These are phyloP conservation scores for Penicillium turbatum DNA, from an alignment of 495 filamentous ascomycete genomes.

Conservation along the genomic window DNA sequence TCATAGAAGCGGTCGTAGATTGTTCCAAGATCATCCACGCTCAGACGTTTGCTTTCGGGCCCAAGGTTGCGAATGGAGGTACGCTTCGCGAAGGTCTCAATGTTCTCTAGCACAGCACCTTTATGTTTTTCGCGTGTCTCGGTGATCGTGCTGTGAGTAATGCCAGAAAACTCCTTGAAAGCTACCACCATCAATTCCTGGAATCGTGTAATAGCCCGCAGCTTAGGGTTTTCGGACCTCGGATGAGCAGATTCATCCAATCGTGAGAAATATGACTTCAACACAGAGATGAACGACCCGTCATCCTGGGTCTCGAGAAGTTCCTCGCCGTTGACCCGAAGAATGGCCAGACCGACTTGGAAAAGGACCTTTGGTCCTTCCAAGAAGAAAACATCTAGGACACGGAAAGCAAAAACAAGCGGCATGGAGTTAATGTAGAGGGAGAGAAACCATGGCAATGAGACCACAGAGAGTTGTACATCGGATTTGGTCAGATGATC, in stretches of 20 bases:
- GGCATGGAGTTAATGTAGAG: constrained; percentile 99
- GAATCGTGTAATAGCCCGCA: constrained; percentile 88
- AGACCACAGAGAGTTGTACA: constrained; percentile 97
- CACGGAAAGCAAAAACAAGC: constrained; percentile 91
- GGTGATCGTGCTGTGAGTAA: constrained; percentile 86
- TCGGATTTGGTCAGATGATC: constrained; percentile 92
- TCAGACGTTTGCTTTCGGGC: constrained; percentile 87
- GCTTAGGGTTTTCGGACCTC: constrained; percentile 86
- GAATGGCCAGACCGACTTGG: constrained; percentile 90
- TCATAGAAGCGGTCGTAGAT: constrained; percentile 93
- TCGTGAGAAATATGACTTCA: constrained; percentile 90
- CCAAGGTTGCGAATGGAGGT: constrained; percentile 95
- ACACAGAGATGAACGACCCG: constrained; percentile 90
- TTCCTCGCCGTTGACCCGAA: constrained; percentile 97
- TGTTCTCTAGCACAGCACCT: constrained; percentile 83
- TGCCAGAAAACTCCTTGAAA: constrained; percentile 94
- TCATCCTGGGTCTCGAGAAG: constrained; percentile 93
- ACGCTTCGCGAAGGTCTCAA: constrained; percentile 94
- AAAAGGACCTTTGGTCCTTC: constrained; percentile 97
- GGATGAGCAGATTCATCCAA: constrained; percentile 96
- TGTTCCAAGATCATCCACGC: constrained; percentile 75
- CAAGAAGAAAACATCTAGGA: constrained; percentile 95
- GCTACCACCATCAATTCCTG: constrained; percentile 98
- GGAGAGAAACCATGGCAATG: constrained; percentile 95
- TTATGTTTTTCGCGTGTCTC: constrained; percentile 91